Conservation (phyloP, 1,139 yeast genomes). For the Scheffersomyces quercinus region DNA sequence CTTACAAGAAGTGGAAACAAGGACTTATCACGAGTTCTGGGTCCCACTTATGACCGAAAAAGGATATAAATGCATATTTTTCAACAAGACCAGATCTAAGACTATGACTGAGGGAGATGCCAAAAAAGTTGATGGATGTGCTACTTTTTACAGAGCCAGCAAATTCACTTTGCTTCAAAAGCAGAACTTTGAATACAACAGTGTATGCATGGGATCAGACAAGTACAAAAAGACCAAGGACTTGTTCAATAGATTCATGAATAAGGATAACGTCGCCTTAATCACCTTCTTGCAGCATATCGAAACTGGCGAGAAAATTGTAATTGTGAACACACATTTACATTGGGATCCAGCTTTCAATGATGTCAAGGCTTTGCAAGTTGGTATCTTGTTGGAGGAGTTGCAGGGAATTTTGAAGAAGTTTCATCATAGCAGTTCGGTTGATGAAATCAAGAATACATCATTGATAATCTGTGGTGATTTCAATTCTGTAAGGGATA, state of each 20-base stretch:
- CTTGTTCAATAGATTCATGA: slow-evolving; percentile 92
- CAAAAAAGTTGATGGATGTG: slow-evolving; percentile 96
- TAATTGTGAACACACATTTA: slow-evolving; percentile 88
- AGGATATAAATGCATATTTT: slow-evolving; percentile 82
- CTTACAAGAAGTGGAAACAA: slow-evolving; percentile 93
- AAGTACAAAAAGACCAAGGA: slow-evolving; percentile 93
- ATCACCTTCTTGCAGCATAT: slow-evolving; percentile 76
- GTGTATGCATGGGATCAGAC: slow-evolving; percentile 84
- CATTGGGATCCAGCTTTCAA: slow-evolving; percentile 98
- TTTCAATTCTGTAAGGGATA: slow-evolving; percentile 82
- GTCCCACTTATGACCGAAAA: slow-evolving; percentile 65
- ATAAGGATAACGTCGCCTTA: slow-evolving; percentile 90
- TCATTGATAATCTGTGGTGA: slow-evolving; percentile 92
- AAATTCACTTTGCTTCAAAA: slow-evolving; percentile 73
- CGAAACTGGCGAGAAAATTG: slow-evolving; percentile 68
- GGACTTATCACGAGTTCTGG: slow-evolving; percentile 86
- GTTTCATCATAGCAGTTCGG: slow-evolving; percentile 44
- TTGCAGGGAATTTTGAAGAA: slow-evolving; percentile 64
- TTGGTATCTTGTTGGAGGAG: slow-evolving; percentile 88
- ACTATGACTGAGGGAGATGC: slow-evolving; percentile 85
- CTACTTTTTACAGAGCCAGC: slow-evolving; percentile 73
- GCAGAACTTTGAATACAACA: slow-evolving; percentile 79
- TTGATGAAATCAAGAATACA: slow-evolving; percentile 60
- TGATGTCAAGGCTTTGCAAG: slow-evolving; percentile 96
- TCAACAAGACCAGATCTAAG: slow-evolving; percentile 87